phyloP scores from a whole-genome alignment of 2,329 filamentous ascomycete species.

The Cordyceps militaris region DNA sequence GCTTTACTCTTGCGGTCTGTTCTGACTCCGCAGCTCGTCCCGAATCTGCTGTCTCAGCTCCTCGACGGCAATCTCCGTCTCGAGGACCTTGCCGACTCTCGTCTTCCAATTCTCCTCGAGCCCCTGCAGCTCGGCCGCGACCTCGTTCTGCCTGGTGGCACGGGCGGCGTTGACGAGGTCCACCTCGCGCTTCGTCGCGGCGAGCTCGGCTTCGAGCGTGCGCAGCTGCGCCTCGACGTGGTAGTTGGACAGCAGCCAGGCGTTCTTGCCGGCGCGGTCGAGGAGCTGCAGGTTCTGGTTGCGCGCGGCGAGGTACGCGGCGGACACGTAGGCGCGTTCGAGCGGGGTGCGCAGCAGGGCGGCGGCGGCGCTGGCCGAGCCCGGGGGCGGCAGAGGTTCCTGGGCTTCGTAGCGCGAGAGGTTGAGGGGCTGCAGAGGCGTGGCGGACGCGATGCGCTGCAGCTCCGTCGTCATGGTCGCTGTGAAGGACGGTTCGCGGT shows the following conservation, averaged over 20 bases:
- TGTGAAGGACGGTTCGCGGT: conserved; percentile 51
- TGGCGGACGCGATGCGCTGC: conserved; percentile 47
- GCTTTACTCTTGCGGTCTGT: background rate
- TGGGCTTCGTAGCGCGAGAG: conserved; percentile 75
- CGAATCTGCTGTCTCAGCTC: conserved; percentile 60
- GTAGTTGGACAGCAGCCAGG: conserved; percentile 82
- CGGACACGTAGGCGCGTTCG: conserved; percentile 42
- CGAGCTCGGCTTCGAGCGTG: conserved; percentile 67
- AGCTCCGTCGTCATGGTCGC: conserved; percentile 63
- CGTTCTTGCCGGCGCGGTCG: conserved; percentile 76
- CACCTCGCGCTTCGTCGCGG: conserved; percentile 57
- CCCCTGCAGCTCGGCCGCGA: conserved; percentile 62
- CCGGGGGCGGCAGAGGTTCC: conserved; percentile 37
- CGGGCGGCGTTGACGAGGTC: conserved; percentile 68
- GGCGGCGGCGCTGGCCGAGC: conserved; percentile 18
- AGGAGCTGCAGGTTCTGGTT: conserved; percentile 60
- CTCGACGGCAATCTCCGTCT: conserved; percentile 81
- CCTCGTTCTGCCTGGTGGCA: conserved; percentile 61
- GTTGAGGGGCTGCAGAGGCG: conserved; percentile 54
- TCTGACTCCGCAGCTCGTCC: conserved; percentile 44
- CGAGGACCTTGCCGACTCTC: conserved; percentile 71
- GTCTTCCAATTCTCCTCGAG: conserved; percentile 74
- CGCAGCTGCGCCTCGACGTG: conserved; percentile 63
- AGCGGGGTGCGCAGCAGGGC: conserved; percentile 56
- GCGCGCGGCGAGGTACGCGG: conserved; percentile 46